phyloP scores from a whole-genome alignment of 2,329 filamentous ascomycete genomes.

The Xylaria sp. region DNA sequence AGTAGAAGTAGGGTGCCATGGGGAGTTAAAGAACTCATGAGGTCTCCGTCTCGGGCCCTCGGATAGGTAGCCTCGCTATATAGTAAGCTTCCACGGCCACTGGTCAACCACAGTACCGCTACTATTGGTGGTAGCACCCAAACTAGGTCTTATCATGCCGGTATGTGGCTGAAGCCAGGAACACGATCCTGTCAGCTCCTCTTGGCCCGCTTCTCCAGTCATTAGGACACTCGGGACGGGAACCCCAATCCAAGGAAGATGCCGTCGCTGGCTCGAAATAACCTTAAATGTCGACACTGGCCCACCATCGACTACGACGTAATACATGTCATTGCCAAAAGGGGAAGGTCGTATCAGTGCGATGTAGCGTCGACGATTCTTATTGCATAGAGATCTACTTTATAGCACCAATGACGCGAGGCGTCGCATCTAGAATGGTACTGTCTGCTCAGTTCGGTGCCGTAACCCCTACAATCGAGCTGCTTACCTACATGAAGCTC shows the following conservation, averaged over 20 bases:
- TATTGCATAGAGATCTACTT: background rate
- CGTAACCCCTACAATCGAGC: background rate
- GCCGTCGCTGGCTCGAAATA: background rate
- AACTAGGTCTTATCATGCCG: background rate
- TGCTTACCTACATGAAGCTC: background rate
- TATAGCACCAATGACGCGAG: background rate
- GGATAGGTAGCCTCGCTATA: background rate
- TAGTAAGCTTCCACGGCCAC: background rate
- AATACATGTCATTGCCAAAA: background rate
- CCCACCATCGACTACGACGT: background rate
- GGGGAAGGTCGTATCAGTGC: background rate
- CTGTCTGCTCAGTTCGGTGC: background rate
- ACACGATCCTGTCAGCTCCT: background rate
- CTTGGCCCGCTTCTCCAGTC: background rate
- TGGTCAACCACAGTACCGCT: background rate
- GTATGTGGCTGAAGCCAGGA: background rate
- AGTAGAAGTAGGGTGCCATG: background rate
- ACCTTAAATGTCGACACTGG: background rate
- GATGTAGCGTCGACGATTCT: background rate
- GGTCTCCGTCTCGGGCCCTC: background rate
- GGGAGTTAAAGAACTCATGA: background rate
- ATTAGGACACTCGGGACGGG: no score
- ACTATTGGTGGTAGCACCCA: background rate
- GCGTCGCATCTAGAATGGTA: background rate
- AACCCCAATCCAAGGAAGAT: no score